phyloP scores from a whole-genome alignment of 306 rosid genomes.

The Lathyrus oleraceus region DNA sequence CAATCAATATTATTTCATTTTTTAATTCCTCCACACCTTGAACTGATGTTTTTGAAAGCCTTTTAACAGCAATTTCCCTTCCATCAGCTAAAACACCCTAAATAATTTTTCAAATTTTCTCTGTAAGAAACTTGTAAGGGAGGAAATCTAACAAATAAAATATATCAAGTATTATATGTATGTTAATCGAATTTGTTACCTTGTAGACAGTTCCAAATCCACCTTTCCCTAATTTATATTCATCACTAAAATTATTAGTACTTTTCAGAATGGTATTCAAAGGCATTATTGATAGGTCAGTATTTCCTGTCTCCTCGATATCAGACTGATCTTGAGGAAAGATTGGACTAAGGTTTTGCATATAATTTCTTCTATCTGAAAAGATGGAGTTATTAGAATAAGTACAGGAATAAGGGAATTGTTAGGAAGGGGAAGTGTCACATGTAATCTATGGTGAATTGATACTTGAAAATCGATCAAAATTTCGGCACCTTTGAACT shows the following conservation, averaged over 20 bases:
- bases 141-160: neutral
- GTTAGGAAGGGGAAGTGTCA: neutral
- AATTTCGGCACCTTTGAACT: neutral
- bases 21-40: conserved; percentile 45
- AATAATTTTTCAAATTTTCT: conserved; percentile 2
- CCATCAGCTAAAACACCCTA: conserved; percentile 44
- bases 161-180: neutral
- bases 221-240: conserved; percentile 43
- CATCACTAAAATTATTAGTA: conserved; percentile 37
- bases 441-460: neutral
- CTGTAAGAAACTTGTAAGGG: conserved; percentile 10
- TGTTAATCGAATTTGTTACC: conserved; percentile 25
- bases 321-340: conserved; percentile 35
- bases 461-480: neutral
- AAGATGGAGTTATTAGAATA: conserved; percentile 22
- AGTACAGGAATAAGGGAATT: neutral
- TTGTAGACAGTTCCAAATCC: conserved; percentile 55
- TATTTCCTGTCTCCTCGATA: conserved; percentile 21
- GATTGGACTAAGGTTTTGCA: conserved; percentile 23
- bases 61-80: conserved; percentile 44
- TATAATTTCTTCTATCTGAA: conserved; percentile 21
- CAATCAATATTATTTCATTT: conserved; percentile 55
- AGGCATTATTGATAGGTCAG: conserved; percentile 45
- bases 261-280: conserved; percentile 34
- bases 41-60: conserved; percentile 46